These are phyloP conservation scores for Fomitopsis pinicola DNA, from an alignment of 1,284 basidiomycete genomes.

Conservation along the genomic window DNA sequence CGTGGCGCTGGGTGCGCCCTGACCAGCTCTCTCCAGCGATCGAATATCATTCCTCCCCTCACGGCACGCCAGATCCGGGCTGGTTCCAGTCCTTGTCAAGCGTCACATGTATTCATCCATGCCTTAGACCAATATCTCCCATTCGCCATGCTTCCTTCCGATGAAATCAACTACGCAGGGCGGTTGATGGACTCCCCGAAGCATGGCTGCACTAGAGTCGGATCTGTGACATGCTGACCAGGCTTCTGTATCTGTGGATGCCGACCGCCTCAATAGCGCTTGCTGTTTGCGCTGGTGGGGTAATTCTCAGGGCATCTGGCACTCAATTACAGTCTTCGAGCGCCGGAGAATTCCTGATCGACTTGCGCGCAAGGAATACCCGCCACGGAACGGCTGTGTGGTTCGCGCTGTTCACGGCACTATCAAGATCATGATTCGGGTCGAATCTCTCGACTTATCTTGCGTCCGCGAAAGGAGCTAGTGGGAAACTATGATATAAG, in stretches of 20 bases:
- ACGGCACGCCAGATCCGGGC: background rate
- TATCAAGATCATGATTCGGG: background rate
- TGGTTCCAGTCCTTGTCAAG: background rate
- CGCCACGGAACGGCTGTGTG: background rate
- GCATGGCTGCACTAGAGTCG: background rate
- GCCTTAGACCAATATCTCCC: background rate
- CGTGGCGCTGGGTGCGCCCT: too few relatives aligned
- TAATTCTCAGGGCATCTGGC: background rate
- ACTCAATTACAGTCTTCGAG: background rate
- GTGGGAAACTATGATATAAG: background rate
- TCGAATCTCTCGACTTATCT: background rate
- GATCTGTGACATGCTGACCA: background rate
- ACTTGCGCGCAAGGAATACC: background rate
- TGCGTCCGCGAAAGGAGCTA: background rate
- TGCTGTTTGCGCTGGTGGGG: background rate
- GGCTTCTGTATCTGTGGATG: background rate
- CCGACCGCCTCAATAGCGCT: background rate
- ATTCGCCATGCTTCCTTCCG: background rate
- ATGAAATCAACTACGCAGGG: background rate
- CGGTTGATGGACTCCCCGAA: background rate
- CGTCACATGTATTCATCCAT: background rate
- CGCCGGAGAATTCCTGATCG: background rate
- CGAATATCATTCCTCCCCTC: too few relatives aligned
- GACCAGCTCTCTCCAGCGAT: too few relatives aligned
- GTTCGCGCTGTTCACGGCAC: background rate